Percentiles rank a stretch among this genome's conserved stretches.
phyloP scores from a whole-genome alignment of 2,329 filamentous ascomycete species.

The Ceratocystiopsis sp. region DNA sequence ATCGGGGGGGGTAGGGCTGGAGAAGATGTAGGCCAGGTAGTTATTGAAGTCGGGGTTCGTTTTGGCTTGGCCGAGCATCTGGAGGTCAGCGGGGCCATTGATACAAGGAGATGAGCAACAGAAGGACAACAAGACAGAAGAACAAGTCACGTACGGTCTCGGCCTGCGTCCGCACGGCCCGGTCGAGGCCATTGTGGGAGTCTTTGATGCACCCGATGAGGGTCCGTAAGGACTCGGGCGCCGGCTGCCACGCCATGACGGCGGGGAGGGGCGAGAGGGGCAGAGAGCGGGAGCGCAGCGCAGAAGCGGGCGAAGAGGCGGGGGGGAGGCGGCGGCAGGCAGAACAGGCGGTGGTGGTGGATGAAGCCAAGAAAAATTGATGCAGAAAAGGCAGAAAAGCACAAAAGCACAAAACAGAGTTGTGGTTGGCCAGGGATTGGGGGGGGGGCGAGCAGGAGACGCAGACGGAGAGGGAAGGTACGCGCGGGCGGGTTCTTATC shows the following conservation, averaged over 20 bases:
- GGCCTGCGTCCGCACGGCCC: slow-evolving; percentile 69
- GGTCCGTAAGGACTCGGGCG: slow-evolving; percentile 74
- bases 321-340: no score
- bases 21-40: slow-evolving; percentile 85
- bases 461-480: no score
- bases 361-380: no score
- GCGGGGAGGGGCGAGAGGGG: background rate
- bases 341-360: no score
- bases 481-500: no score
- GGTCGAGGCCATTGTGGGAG: slow-evolving; percentile 73
- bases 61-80: slow-evolving; percentile 92
- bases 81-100: background rate
- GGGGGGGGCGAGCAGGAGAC: no score
- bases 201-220: slow-evolving; percentile 79
- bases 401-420: no score
- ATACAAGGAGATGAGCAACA: no score
- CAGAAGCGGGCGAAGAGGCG: no score
- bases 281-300: no score
- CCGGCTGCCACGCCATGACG: slow-evolving; percentile 81
- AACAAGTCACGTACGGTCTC: slow-evolving; percentile 48
- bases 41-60: slow-evolving; percentile 87
- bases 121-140: background rate
- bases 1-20: slow-evolving; percentile 44
- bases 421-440: no score
- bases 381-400: no score